Conservation (phyloP, 208 protist genomes). For the Naegleria fowleri region DNA sequence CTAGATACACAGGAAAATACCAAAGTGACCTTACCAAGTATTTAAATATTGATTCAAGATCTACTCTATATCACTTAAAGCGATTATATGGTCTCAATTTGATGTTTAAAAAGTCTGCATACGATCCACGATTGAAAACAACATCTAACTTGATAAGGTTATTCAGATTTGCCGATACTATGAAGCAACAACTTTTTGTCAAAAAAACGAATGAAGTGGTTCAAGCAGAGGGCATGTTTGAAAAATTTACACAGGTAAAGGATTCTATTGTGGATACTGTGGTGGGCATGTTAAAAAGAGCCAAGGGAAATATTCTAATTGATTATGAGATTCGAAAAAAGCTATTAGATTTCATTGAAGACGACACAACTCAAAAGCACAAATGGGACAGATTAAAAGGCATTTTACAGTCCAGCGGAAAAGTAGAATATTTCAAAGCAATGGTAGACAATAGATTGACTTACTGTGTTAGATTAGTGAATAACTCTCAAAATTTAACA, state of each 20-base stretch:
- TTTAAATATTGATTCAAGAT: not conserved
- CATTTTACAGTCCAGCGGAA: not conserved
- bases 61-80: not conserved
- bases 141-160: not conserved
- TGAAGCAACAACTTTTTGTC: not conserved
- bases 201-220: not conserved
- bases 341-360: not conserved
- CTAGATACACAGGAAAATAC: not conserved
- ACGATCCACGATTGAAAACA: slow-evolving; percentile 17
- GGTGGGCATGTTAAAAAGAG: not conserved
- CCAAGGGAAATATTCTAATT: not conserved
- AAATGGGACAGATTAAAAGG: slow-evolving; percentile 6
- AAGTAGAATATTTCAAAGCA: slow-evolving; percentile 15
- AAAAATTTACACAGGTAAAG: not conserved
- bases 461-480: not conserved
- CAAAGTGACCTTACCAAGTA: not conserved
- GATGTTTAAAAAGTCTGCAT: not conserved
- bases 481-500: no score
- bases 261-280: not conserved
- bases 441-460: not conserved
- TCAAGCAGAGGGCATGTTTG: not conserved
- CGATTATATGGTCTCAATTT: not conserved
- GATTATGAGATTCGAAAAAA: not conserved
- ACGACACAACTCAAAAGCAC: not conserved
- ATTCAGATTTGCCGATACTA: not conserved